Percentiles rank a stretch among this genome's conserved stretches.
Evolutionary conservation across 352 stramenopile species (phyloP).

Genomic region (Phytophthora fragariae): DNA sequence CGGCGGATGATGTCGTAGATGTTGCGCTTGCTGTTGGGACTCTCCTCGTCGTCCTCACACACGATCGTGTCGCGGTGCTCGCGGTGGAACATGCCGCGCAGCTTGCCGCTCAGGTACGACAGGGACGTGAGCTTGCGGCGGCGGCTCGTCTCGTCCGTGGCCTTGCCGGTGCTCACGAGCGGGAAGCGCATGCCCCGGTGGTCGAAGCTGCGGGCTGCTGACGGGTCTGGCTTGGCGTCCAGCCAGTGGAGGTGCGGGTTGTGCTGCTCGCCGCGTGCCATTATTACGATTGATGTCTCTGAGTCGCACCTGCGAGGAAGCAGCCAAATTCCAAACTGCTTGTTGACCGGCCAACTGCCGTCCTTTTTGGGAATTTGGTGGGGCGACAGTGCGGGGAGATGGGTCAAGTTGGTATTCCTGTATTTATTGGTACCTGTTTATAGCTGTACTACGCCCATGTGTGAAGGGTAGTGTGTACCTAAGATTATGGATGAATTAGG

Average conservation of each 20-base stretch:
- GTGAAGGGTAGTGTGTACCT: too few relatives aligned
- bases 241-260: background rate
- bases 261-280: constrained; percentile 10
- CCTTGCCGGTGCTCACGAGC: constrained; percentile 24
- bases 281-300: background rate
- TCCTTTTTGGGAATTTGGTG: constrained; percentile 14
- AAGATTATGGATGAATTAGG: background rate
- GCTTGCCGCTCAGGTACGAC: constrained; percentile 60
- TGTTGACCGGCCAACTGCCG: constrained; percentile 6
- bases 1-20: constrained; percentile 63
- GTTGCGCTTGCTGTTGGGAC: constrained; percentile 38
- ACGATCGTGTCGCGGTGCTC: constrained; percentile 68
- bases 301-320: constrained; percentile 8
- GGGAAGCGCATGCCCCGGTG: constrained; percentile 14
- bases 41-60: constrained; percentile 66
- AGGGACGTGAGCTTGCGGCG: constrained; percentile 72
- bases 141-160: constrained; percentile 44
- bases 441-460: background rate
- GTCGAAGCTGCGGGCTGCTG: constrained; percentile 1
- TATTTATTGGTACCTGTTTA: background rate
- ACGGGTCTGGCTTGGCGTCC: constrained; percentile 25
- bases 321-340: constrained; percentile 40
- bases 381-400: constrained; percentile 13
- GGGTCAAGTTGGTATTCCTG: background rate
- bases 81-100: constrained; percentile 61